Base-by-base conservation (phyloP, 306 rosid genomes). In the Fagus sylvatica region DNA sequence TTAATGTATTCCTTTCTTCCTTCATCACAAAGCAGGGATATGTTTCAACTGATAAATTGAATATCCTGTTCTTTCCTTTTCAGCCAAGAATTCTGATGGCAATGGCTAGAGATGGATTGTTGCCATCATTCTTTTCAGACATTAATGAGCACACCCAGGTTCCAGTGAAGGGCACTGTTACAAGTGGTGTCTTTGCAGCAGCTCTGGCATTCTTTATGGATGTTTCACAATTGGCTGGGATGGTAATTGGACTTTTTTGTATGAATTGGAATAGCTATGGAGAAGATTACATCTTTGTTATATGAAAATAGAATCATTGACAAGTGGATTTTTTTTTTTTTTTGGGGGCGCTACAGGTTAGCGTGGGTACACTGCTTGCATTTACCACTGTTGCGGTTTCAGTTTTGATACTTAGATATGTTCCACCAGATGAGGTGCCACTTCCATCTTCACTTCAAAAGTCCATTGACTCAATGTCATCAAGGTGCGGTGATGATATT, bases 131-230 rank as follows among this genome's bases (percentile, higher is more conserved):
- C 73, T 87, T 87, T 79, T 85, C 89, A 15, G 87, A 87, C 71
- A 82, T 85, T 68, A 74, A 76, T 55, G 76, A 65, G 32, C 51
- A 48, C 65, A 80, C 89, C 37, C 89, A 69, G 42, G 42, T 88
- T 62, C 89, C 91, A 22, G 67, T 88, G 79, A 88, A 88, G 82
- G 80, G 89, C 54, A 88, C 89, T 22, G 65, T 88, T 83, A 82
- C 64, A 65, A 83, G 85, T 4, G 91, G 91, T 69, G 74, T 83
- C 74, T 82, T 85, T 33, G 89, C 91, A 6, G 91, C 91, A 3
- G 56, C 71, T 79, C 89, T 91, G 53, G 93, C 96, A n/a, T 91
- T 91, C 81, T 87, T 91, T 76, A 83, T 91, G 93, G 89, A 91
- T 84, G 93, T 89, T 76, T 91, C 96, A 17, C 89, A 91, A 67